Evolutionary conservation across 2,329 filamentous ascomycete species (phyloP).

Genomic region (Colletotrichum sp.): DNA sequence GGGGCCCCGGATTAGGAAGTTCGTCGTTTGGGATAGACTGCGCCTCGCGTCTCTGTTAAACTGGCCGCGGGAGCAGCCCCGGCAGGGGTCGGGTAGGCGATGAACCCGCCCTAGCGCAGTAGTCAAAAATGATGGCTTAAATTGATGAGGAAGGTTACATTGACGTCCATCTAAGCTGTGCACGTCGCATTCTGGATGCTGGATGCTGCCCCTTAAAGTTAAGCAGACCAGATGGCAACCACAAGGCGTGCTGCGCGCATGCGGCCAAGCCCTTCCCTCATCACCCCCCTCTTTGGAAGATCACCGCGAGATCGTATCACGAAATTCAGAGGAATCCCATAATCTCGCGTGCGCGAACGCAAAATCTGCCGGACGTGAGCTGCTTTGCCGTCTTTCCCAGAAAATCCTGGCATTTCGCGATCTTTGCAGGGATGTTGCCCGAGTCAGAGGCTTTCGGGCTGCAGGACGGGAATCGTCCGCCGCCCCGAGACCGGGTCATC

Average conservation of each 20-base stretch:
- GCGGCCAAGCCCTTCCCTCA: neutral
- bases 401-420: neutral
- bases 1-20: neutral
- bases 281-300: neutral
- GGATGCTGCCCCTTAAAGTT: neutral
- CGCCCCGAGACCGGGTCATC: neutral
- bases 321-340: neutral
- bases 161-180: neutral
- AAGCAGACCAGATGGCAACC: neutral
- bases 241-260: neutral
- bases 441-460: constrained; percentile 3
- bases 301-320: neutral
- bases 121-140: neutral
- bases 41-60: neutral
- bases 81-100: neutral
- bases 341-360: neutral
- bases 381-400: neutral
- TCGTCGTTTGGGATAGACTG: neutral
- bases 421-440: constrained; percentile 3
- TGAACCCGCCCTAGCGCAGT: neutral
- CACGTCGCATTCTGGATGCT: neutral
- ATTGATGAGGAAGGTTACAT: neutral
- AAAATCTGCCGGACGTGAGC: neutral
- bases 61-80: neutral
- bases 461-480: neutral